Evolutionary conservation across 345 rosid species (phyloP), one percentile per base, ranked within the genome.

Genomic region (Populus simonii): DNA sequence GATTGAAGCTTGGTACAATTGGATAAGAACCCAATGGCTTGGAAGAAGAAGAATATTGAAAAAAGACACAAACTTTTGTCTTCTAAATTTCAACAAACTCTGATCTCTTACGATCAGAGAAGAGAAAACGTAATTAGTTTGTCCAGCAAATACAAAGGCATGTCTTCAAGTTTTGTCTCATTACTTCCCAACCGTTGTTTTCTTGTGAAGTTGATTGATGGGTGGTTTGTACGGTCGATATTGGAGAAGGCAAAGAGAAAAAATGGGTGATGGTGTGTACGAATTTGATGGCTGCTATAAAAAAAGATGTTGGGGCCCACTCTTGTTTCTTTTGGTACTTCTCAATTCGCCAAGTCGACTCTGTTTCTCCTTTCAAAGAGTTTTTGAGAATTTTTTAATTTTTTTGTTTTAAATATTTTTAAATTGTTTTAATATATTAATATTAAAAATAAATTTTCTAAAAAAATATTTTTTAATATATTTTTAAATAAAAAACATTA

Each of bases 31-130:
- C 57, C 38, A 12, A 55, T 31, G 8, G 41, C 36, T 7, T 27
- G 74, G 68, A 61, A 76, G 70, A 29, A 51, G 25, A 33, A 66
- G 79, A 79, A 72, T 72, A 67, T 53, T n/a, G 74, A 59, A 7
- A 45, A 9, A 61, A 38, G 69, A 66, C 71, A 57, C 7, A 17
- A 66, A 18, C 36, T 12, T 13, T 43, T 81, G 79, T 67, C 74
- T 23, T 75, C 77, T 78, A 16, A 68, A 57, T 45, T 36, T 78
- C 77, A 66, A 22, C 45, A 36, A 66, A 41, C 38, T 38, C 6
- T 3, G 49, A 9, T 47, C 23, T 18, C 31, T 3, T 22, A 10
- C n/a, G 17, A 55, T 20, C 27, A 15, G 20, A 1, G 35, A 4
- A 31, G 75, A 63, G 45, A 49, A 47, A 47, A 65, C 59, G 67